Conservation (phyloP, 257 asterid genomes). For the Lycium ferocissimum region DNA sequence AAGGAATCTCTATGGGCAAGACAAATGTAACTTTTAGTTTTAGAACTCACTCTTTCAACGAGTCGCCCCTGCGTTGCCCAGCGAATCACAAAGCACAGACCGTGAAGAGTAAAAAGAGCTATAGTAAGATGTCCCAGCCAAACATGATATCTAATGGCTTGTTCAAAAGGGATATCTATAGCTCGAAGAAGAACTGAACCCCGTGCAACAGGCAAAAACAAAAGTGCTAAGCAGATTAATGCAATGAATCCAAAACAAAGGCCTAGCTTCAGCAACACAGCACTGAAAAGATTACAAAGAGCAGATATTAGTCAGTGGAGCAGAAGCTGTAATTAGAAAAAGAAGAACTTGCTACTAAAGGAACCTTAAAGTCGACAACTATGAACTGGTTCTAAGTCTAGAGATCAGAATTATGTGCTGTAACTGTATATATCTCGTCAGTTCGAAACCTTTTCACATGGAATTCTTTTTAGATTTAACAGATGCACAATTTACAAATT, state of each 20-base stretch:
- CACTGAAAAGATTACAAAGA: slow-evolving; percentile 44
- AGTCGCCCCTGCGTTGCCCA: too few relatives aligned
- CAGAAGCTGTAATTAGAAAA: neutral
- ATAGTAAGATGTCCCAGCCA: too few relatives aligned
- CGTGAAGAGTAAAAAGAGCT: too few relatives aligned
- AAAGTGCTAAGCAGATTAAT: slow-evolving; percentile 61
- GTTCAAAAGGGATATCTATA: too few relatives aligned
- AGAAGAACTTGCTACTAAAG: neutral
- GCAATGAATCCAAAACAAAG: slow-evolving; percentile 70
- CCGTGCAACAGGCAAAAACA: neutral
- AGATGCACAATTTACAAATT: neutral
- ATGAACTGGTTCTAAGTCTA: neutral
- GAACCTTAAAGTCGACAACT: neutral
- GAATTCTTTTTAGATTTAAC: neutral
- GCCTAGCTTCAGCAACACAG: slow-evolving; percentile 59
- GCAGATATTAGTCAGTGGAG: neutral
- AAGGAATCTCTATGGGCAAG: too few relatives aligned
- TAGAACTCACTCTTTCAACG: too few relatives aligned
- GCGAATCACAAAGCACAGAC: too few relatives aligned
- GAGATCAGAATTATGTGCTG: neutral
- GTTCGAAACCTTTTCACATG: too few relatives aligned
- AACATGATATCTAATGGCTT: too few relatives aligned
- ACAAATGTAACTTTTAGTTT: too few relatives aligned
- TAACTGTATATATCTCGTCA: neutral
- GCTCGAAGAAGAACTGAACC: too few relatives aligned